Base-by-base conservation (phyloP, 768 basidiomycete species). In the Termitomyces sp. region DNA sequence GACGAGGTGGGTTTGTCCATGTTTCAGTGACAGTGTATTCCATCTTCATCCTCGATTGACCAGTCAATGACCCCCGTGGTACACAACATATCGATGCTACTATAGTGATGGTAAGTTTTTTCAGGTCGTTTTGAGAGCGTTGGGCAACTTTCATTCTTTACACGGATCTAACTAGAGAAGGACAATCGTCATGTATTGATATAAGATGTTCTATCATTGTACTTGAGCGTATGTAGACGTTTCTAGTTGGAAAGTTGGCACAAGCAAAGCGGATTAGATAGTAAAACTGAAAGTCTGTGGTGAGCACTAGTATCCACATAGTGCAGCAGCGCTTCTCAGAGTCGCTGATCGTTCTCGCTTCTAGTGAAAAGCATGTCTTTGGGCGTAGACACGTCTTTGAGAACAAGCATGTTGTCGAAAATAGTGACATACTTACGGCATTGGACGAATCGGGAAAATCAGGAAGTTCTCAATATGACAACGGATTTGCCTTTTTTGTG, bases 1-100 rank as follows among this genome's bases (percentile, higher is more conserved):
- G 56, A 51, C 50, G 50, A 62, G 56, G 61, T 62, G 45, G 35
- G 56, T 28, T 47, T 35, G 8, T 47, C 6, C 35, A 32, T 40
- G 14, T 28, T 30, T 40, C 28, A 4, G 30, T 14, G 12, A 42
- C 13, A 7, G 10, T 8, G 18, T 14, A 20, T 28, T 12, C 18
- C 36, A 30, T 53, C n/a, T 14, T 40, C 7, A 42, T 50, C 9
- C 12, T 28, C 12, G 14, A 18, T 1, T 28, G 26, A 20, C 13
- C n/a, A 53, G 52, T 13, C 38, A 42, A 53, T 53, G 38, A 40
- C 26, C 36, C n/a, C 6, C 7, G 20, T 53, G 26, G 38, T 53
- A 12, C 10, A 28, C 12, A 3, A 4, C n/a, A 28, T 8, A 42
- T 53, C 6, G 36, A n/a, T 1, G 26, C 22, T 13, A 26, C 12